Evolutionary conservation across 495 filamentous ascomycete species (phyloP).

Genomic region (Trichoderma reesei): DNA sequence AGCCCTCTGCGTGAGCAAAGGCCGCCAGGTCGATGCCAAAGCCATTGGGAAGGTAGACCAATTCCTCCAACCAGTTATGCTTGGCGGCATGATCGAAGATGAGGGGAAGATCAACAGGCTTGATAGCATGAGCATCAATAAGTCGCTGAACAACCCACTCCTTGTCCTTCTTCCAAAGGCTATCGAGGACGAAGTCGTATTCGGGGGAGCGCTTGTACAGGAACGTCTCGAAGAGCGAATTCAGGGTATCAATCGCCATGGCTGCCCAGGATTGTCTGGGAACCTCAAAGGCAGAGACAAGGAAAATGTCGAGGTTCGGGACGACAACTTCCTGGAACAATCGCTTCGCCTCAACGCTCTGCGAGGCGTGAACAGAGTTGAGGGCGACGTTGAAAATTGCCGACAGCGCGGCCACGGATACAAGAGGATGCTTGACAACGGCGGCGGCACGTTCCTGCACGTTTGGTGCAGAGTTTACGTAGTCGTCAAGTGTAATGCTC

Average conservation of each 20-base stretch:
- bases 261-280: conserved; percentile 42
- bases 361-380: conserved; percentile 53
- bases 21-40: conserved; percentile 86
- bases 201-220: conserved; percentile 39
- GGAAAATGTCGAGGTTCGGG: conserved; percentile 61
- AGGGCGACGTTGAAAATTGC: conserved; percentile 72
- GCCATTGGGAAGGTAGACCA: conserved; percentile 62
- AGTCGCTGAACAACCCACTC: conserved; percentile 72
- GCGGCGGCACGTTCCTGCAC: conserved; percentile 61
- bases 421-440: conserved; percentile 74
- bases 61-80: conserved; percentile 72
- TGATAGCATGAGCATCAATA: conserved; percentile 64
- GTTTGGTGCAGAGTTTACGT: conserved; percentile 57
- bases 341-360: conserved; percentile 54
- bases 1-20: conserved; percentile 71
- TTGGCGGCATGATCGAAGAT: conserved; percentile 76
- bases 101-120: conserved; percentile 61
- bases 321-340: conserved; percentile 59
- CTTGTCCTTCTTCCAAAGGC: conserved; percentile 79
- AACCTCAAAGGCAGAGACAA: conserved; percentile 64
- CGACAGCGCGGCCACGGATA: conserved; percentile 76
- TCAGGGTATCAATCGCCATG: conserved; percentile 45
- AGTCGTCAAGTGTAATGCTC: conserved; percentile 69
- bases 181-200: conserved; percentile 76
- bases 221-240: conserved; percentile 43